These are phyloP conservation scores for Calonectria ilicicola DNA, from an alignment of 2,329 filamentous ascomycete genomes.

Conservation along the genomic window DNA sequence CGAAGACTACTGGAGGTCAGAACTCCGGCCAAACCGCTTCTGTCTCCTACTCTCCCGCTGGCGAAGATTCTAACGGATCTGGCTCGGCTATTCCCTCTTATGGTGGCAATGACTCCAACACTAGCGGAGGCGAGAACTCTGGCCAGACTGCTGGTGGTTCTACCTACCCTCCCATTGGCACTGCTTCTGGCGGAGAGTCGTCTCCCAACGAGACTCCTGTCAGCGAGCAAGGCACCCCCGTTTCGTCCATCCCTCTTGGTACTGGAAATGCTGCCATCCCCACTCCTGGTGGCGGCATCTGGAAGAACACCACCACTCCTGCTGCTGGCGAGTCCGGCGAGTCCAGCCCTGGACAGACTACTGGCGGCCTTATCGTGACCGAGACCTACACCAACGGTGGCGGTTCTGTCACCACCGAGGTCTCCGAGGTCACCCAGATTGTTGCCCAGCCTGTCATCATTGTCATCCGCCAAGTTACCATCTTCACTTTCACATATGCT, in stretches of 20 bases:
- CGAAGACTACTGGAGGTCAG: slow-evolving; percentile 1
- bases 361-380: slow-evolving; percentile 11
- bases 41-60: background rate
- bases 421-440: slow-evolving; percentile 24
- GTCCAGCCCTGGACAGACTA: slow-evolving; percentile 14
- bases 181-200: slow-evolving; percentile 21
- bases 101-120: background rate
- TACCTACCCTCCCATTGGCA: slow-evolving; percentile 8
- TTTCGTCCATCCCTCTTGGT: slow-evolving; percentile 26
- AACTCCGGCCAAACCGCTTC: background rate
- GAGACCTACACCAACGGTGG: slow-evolving; percentile 12
- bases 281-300: background rate
- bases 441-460: slow-evolving; percentile 18
- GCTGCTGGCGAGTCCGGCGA: background rate
- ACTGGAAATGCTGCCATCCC: slow-evolving; percentile 14
- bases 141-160: slow-evolving; percentile 19
- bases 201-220: slow-evolving; percentile 7
- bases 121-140: slow-evolving; percentile 2
- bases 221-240: slow-evolving; percentile 8
- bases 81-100: background rate
- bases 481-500: slow-evolving; percentile 28
- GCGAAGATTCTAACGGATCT: background rate
- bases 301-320: background rate
- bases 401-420: slow-evolving; percentile 12
- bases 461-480: slow-evolving; percentile 26